Evolutionary conservation across 805 yeast species (phyloP), one percentile per base, ranked within the genome.

Genomic region (Candida argentea): DNA sequence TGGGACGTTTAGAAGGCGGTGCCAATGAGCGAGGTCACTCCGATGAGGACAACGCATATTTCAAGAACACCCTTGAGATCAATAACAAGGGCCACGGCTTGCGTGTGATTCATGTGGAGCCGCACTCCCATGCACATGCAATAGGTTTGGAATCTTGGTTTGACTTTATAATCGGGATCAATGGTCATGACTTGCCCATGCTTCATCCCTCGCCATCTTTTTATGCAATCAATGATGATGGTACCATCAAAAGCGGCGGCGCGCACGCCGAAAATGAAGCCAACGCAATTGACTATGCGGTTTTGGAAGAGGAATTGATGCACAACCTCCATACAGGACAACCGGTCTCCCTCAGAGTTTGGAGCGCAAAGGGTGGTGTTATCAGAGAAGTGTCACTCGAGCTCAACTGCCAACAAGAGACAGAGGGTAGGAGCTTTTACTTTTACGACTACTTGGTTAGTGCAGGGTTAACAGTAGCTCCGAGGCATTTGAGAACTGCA

Each of bases 291-390:
- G 66, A 70, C 45, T 64, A 57, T 38, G 59, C 61, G 24, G 38
- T 57, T 33, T 50, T 72, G 24, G 35, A 55, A 10, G 55, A 59
- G 33, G 75, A 69, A 34, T 52, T 73, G 11, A 34, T 42, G 19
- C 57, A 49, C 29, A 42, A 52, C 14, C 49, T 54, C 15, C 31
- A 42, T 6, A 40, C 45, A 24, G 42, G 61, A 16, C 53, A 60
- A 14, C 50, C 62, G 3, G 54, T 81, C 5, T 54, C 61, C 6
- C 57, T 87, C 24, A 74, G 69, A 27, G 73, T 84, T 2, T 87
- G 95, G 94, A 74, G 73, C 25, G 91, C 94, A 2, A 86, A 86
- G 54, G 96, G 96, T 14, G 86, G 86, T 2, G 45, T 64, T 5
- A 27, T 57, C 11, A 47, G 68, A 31, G 49, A 48, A 29, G 44